These are phyloP conservation scores for Escallonia rubra DNA, from an alignment of 129 eudicot species.

Conservation along the genomic window DNA sequence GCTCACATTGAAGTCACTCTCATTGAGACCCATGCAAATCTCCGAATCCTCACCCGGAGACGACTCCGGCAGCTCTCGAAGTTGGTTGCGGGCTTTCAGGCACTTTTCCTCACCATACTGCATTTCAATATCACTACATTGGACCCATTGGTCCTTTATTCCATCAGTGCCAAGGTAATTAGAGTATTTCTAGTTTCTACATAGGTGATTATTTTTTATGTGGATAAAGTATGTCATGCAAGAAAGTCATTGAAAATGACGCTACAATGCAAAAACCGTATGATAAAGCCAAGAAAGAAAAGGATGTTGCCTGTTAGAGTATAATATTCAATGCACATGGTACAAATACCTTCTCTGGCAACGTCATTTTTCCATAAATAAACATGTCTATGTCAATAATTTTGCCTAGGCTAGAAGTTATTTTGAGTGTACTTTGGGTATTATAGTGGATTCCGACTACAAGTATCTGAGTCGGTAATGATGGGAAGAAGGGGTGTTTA, in stretches of 20 bases:
- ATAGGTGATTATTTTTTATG: too few species aligned
- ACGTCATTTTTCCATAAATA: too few species aligned
- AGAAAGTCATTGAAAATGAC: slow-evolving; percentile 38
- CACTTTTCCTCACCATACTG: slow-evolving; percentile 58
- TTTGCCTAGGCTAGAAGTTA: neutral
- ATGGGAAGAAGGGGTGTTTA: slow-evolving; percentile 35
- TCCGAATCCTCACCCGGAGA: slow-evolving; percentile 58
- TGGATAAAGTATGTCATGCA: too few species aligned
- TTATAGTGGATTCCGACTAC: slow-evolving; percentile 19
- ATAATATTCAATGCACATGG: neutral
- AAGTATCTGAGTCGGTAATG: slow-evolving; percentile 26
- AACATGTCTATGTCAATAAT: too few species aligned
- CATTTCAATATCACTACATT: slow-evolving; percentile 90
- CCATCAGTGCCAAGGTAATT: slow-evolving; percentile 91
- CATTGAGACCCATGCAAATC: slow-evolving; percentile 91
- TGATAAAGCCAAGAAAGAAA: too few species aligned
- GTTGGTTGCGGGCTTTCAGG: slow-evolving; percentile 74
- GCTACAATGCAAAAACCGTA: slow-evolving; percentile 36
- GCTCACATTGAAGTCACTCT: slow-evolving; percentile 88
- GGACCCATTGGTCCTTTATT: slow-evolving; percentile 82
- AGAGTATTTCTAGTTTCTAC: neutral
- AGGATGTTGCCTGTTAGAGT: neutral
- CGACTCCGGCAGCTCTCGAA: slow-evolving; percentile 65
- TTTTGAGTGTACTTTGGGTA: slow-evolving; percentile 29
- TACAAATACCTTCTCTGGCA: neutral